Conservation (phyloP, 139 green algal genomes). For the Edaphochlamys debaryana region DNA sequence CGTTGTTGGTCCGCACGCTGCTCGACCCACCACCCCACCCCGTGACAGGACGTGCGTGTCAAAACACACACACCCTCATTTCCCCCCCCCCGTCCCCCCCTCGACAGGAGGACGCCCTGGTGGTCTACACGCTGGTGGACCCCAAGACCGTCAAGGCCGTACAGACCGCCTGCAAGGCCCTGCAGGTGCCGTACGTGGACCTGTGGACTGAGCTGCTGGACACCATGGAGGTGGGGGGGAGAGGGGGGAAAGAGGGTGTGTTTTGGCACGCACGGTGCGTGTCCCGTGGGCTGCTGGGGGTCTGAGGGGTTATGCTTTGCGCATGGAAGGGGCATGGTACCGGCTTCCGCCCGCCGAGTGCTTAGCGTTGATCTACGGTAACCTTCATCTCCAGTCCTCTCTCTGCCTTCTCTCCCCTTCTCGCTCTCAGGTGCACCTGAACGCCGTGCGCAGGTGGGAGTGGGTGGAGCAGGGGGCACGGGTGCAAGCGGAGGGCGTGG, state of each 20-base stretch:
- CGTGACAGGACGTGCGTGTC: no score
- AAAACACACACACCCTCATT: not conserved
- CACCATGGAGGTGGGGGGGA: constrained; percentile 73
- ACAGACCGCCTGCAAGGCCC: constrained; percentile 52
- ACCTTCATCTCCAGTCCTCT: no score
- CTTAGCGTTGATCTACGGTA: no score
- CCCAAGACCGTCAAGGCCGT: constrained; percentile 49
- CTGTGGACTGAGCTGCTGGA: constrained; percentile 68
- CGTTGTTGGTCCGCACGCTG: no score
- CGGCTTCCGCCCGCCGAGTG: no score
- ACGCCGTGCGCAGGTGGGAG: constrained; percentile 41
- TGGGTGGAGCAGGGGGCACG: not conserved
- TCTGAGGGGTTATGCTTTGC: no score
- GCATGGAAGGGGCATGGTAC: no score
- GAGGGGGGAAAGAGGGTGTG: no score
- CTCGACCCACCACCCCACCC: no score
- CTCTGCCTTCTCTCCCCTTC: no score
- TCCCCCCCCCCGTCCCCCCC: not conserved
- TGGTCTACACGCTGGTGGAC: constrained; percentile 70
- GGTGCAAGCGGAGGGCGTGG: not conserved
- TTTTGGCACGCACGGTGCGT: no score
- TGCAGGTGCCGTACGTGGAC: constrained; percentile 60
- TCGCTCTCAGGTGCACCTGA: constrained; percentile 59
- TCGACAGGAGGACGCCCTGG: constrained; percentile 61
- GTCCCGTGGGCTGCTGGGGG: no score